Percentiles rank a stretch among this genome's conserved stretches.
Conservation (phyloP, 345 rosid genomes). For the Punica granatum region DNA sequence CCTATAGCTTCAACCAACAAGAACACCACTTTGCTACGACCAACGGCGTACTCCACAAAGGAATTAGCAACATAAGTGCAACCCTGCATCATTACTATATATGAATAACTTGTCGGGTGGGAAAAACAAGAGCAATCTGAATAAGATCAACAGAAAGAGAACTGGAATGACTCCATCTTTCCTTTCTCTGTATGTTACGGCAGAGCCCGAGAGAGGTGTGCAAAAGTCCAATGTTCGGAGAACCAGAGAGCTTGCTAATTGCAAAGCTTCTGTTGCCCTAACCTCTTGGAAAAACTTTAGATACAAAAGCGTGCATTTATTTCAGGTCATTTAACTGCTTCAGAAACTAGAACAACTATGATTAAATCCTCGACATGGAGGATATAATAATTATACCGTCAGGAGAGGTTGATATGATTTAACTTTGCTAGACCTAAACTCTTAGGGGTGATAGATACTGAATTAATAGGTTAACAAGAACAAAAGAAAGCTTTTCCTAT, state of each 20-base stretch:
- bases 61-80: conserved; percentile 55
- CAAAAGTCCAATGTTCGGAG: background rate
- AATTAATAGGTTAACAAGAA: background rate
- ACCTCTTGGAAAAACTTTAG: background rate
- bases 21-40: conserved; percentile 56
- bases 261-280: background rate
- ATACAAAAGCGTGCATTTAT: background rate
- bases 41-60: conserved; percentile 38
- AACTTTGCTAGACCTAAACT: background rate
- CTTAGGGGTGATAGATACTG: background rate
- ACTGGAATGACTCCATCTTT: background rate
- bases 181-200: background rate
- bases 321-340: background rate
- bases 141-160: background rate
- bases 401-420: too few species aligned
- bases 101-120: background rate
- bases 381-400: too few species aligned
- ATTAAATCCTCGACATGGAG: too few species aligned
- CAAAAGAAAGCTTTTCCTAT: too few species aligned
- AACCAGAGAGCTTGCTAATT: background rate
- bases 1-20: conserved; percentile 87
- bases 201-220: background rate
- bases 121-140: background rate
- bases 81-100: conserved; percentile 40
- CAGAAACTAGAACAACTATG: background rate